Evolutionary conservation across 1,139 yeast species (phyloP).

Genomic region (Hyphopichia khmerensis): DNA sequence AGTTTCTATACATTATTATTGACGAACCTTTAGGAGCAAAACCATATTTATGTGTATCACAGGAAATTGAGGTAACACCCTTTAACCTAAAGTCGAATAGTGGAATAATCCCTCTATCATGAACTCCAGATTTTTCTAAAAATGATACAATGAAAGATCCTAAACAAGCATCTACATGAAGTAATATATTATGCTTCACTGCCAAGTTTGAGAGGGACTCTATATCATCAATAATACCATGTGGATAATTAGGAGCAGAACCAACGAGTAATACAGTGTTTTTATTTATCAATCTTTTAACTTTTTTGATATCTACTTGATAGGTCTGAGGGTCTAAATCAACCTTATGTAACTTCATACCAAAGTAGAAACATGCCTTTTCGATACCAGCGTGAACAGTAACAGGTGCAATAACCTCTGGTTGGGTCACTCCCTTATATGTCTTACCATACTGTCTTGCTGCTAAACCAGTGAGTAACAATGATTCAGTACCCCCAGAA

Average conservation of each 20-base stretch:
- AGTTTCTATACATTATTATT: slow-evolving; percentile 79
- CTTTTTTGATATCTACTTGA: slow-evolving; percentile 65
- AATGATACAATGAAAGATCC: slow-evolving; percentile 91
- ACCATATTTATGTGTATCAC: slow-evolving; percentile 97
- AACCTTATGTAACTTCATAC: slow-evolving; percentile 80
- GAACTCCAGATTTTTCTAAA: slow-evolving; percentile 64
- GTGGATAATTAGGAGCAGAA: slow-evolving; percentile 96
- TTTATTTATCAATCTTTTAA: slow-evolving; percentile 61
- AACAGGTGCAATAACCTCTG: slow-evolving; percentile 86
- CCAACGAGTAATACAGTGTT: slow-evolving; percentile 87
- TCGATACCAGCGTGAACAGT: slow-evolving; percentile 96
- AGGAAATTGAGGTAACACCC: slow-evolving; percentile 96
- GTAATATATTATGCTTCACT: slow-evolving; percentile 60
- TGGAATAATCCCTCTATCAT: slow-evolving; percentile 46
- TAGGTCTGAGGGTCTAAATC: slow-evolving; percentile 68
- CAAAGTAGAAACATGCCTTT: slow-evolving; percentile 90
- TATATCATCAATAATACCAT: slow-evolving; percentile 91
- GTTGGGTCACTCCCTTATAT: slow-evolving; percentile 60
- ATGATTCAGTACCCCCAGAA: slow-evolving; percentile 96
- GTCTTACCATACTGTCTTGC: slow-evolving; percentile 69
- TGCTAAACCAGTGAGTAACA: slow-evolving; percentile 79
- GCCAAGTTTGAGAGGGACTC: slow-evolving; percentile 71
- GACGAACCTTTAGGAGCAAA: slow-evolving; percentile 98
- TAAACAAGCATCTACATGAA: slow-evolving; percentile 93
- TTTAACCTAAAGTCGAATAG: slow-evolving; percentile 82